Evolutionary conservation across 2,329 filamentous ascomycete genomes (phyloP), one percentile per base, ranked within the genome.

Genomic region (Xylaria sp.): DNA sequence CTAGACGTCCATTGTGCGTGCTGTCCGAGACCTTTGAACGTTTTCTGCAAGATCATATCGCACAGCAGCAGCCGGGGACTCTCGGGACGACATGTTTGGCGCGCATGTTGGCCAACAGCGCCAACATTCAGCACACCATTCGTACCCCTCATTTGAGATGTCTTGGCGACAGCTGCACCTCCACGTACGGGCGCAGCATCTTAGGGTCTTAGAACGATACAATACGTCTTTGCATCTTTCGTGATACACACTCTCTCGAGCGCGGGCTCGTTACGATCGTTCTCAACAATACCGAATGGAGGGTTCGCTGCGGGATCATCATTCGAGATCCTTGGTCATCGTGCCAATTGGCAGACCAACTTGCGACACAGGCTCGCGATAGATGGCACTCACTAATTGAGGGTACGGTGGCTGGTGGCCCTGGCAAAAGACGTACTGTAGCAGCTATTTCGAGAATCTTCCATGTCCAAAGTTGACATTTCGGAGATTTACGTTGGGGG

Each of bases 211-310:
- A n/a, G n/a, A n/a, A n/a, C 21, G 54, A 49, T 19, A 19, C n/a
- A 29, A 19, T 27, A 47, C 37, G 21, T 53, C 23, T 47, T 37
- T n/a, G 57, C 40, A 48, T 33, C 17, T 21, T 53, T 61, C 9
- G 52, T 59, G 52, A 54, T n/a, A n/a, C n/a, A n/a, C 52, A 52
- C 53, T 31, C 40, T 51, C 47, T 35, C 49, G 43, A 47, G 52
- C 49, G 53, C 51, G 53, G 53, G 25, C 40, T 47, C 43, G 21
- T 62, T 51, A 52, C 46, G 38, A 37, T 49, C 43, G 53, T 58
- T 83, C 64, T 82, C 81, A 1, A 84, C 61, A 1, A 85, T 73
- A 69, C 85, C 85, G 64, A 84, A 76, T 0, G 81, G 77, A 10
- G 83, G 83, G 64, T 86, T 86, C 15, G 65, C 71, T 4, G 74